Percentiles rank a stretch among this genome's conserved stretches.
phyloP scores from a whole-genome alignment of 2,329 filamentous ascomycete genomes.

The Pezizomycotina sp. region DNA sequence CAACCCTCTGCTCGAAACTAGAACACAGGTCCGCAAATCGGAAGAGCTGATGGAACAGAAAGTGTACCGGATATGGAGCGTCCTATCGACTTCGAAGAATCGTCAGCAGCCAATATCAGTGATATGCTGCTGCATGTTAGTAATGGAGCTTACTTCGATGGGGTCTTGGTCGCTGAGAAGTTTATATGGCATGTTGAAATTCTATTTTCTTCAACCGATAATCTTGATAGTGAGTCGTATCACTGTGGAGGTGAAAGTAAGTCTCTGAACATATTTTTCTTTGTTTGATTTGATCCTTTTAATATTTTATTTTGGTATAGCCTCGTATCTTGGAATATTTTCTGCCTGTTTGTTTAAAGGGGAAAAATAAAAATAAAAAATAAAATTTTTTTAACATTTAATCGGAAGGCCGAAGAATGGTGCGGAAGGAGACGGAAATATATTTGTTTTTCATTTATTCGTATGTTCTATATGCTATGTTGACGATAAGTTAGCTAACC shows the following conservation, averaged over 20 bases:
- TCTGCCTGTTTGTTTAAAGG: no score
- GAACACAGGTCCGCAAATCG: conserved; percentile 60
- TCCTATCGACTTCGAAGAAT: conserved; percentile 95
- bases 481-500: no score
- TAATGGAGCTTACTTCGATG: conserved; percentile 90
- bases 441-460: no score
- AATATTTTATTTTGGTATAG: conserved; percentile 2
- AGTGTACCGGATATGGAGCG: conserved; percentile 96
- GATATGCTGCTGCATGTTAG: conserved; percentile 98
- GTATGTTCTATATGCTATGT: no score
- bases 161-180: conserved; percentile 81
- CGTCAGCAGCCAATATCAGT: conserved; percentile 91
- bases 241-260: conserved; percentile 57
- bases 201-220: conserved; percentile 74
- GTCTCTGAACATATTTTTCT: no score
- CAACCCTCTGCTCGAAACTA: conserved; percentile 49
- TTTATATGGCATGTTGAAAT: conserved; percentile 96
- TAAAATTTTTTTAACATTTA: no score
- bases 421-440: no score
- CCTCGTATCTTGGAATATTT: no score
- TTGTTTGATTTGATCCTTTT: no score
- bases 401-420: no score
- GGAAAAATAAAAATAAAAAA: no score
- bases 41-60: conserved; percentile 96
- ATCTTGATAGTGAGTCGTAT: conserved; percentile 58